Percentiles rank a stretch among this genome's conserved stretches.
Conservation (phyloP, 176 grass and related monocot species). For the Carex pumila region DNA sequence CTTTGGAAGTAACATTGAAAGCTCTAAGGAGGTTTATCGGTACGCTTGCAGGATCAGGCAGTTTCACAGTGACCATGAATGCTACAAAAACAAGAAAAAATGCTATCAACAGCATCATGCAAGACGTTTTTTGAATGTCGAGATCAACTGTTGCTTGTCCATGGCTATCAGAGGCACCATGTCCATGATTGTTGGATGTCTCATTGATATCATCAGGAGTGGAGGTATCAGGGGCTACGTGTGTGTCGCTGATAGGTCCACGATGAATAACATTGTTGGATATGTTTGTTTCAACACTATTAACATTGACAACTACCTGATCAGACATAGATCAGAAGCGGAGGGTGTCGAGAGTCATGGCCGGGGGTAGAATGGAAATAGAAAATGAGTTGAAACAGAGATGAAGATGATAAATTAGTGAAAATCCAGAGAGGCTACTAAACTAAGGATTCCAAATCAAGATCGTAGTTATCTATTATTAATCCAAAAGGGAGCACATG, state of each 20-base stretch:
- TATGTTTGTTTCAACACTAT: slow-evolving; percentile 1
- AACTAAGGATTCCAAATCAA: neutral
- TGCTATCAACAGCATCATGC: neutral
- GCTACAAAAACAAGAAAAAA: neutral
- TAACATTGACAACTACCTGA: neutral
- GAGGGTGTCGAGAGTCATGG: neutral
- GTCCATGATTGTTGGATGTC: neutral
- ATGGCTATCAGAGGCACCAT: neutral
- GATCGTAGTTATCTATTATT: neutral
- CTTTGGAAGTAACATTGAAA: neutral
- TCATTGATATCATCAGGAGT: neutral
- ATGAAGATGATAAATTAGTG: slow-evolving; percentile 7
- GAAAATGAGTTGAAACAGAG: neutral
- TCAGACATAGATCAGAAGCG: slow-evolving; percentile 2
- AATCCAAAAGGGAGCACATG: neutral
- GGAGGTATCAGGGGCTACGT: neutral
- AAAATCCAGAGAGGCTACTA: slow-evolving; percentile 9
- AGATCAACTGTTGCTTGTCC: neutral
- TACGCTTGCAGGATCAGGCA: neutral
- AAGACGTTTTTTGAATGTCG: neutral
- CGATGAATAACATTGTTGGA: neutral
- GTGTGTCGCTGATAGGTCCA: neutral
- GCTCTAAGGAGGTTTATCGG: neutral
- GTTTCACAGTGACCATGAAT: neutral
- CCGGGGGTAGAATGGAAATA: neutral